Conservation (phyloP, 371 early-diverging fungal genomes). For the Circinella minor region DNA sequence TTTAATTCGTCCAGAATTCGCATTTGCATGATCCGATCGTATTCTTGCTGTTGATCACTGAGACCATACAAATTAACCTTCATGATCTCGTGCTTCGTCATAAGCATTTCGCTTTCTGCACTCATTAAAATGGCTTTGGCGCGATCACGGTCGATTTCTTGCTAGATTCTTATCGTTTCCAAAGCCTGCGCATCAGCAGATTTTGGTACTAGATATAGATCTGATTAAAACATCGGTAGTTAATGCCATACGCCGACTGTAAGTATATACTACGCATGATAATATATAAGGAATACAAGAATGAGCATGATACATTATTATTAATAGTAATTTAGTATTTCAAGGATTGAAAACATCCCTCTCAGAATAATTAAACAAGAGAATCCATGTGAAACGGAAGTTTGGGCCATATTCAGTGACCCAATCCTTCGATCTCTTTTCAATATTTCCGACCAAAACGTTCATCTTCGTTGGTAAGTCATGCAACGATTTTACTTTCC, state of each 20-base stretch:
- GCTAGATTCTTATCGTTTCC: too few relatives aligned
- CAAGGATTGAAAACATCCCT: not conserved
- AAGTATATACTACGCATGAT: not conserved
- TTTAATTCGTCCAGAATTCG: too few relatives aligned
- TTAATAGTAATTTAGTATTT: not conserved
- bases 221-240: not conserved
- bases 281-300: not conserved
- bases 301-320: not conserved
- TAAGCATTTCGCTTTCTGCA: too few relatives aligned
- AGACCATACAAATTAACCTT: too few relatives aligned
- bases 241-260: not conserved
- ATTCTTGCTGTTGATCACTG: too few relatives aligned
- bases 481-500: too few relatives aligned
- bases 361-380: not conserved
- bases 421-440: not conserved
- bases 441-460: not conserved
- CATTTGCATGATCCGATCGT: too few relatives aligned
- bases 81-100: too few relatives aligned
- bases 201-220: not conserved
- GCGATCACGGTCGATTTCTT: too few relatives aligned
- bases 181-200: too few relatives aligned
- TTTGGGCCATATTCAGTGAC: not conserved
- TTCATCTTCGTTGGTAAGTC: conserved; percentile 1
- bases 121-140: too few relatives aligned
- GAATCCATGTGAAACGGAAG: not conserved